Percentiles rank a stretch among this genome's conserved stretches.
Conservation (phyloP, 1,139 yeast species). For the Saccharomycopsis hybrid region DNA sequence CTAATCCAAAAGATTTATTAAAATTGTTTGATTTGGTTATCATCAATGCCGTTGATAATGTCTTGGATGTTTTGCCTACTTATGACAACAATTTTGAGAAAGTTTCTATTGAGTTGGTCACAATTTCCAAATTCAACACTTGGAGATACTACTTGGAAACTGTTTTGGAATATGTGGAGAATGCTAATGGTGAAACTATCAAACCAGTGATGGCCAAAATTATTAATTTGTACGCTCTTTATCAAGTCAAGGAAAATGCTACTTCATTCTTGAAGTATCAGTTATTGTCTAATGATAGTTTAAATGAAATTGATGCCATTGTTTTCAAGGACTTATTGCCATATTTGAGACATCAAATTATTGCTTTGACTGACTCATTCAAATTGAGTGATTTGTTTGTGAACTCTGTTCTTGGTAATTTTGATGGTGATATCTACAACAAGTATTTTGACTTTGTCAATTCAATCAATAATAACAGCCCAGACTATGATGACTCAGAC, state of each 20-base stretch:
- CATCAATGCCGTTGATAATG: constrained; percentile 41
- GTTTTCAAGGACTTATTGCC: constrained; percentile 32
- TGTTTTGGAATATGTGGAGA: constrained; percentile 34
- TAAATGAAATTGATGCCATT: constrained; percentile 41
- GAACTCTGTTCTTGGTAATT: constrained; percentile 79
- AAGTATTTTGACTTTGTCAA: constrained; percentile 57
- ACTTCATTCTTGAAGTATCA: constrained; percentile 69
- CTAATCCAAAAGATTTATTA: constrained; percentile 28
- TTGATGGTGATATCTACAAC: constrained; percentile 81
- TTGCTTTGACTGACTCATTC: constrained; percentile 86
- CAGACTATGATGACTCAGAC: constrained; percentile 52
- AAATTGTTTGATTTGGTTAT: constrained; percentile 35
- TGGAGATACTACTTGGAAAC: constrained; percentile 46
- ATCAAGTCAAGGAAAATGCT: constrained; percentile 69
- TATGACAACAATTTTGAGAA: constrained; percentile 47
- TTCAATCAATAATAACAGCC: constrained; percentile 41
- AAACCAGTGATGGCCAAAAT: constrained; percentile 40
- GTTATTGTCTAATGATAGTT: constrained; percentile 43
- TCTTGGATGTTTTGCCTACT: constrained; percentile 38
- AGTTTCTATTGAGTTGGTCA: constrained; percentile 53
- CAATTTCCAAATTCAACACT: constrained; percentile 58
- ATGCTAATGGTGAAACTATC: constrained; percentile 8
- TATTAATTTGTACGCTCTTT: constrained; percentile 57
- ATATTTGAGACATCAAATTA: constrained; percentile 60
- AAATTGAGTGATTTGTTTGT: constrained; percentile 78